Base-by-base conservation (phyloP, 176 grass and related monocot species). In the Saccharum officinarum region DNA sequence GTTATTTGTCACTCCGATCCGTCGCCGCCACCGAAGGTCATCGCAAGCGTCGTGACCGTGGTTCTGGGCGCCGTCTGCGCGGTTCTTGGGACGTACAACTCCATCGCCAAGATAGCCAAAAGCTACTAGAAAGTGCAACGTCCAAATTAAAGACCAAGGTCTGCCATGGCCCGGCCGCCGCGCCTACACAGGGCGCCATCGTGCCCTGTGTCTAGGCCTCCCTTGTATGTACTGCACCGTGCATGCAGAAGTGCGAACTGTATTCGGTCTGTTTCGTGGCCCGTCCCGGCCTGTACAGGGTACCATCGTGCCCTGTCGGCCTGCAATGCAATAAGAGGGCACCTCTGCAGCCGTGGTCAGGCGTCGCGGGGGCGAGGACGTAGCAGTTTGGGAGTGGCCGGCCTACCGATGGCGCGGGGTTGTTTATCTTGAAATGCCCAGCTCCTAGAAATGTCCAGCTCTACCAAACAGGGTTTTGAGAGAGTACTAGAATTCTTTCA, bases 11-110 rank as follows among this genome's bases (percentile, higher is more conserved):
- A n/a, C 62, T 69, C 12, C 0, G 22, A 28, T 65, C 30, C 1
- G 79, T 8, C 65, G 69, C 37, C 2, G 77, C 84, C 83, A 44
- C 77, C 5, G 72, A 33, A 98, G 96, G 81, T 98, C 6, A 69
- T 73, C 26, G 74, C 90, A 15, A 74, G 93, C 64, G 33, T 71
- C 17, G 17, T 31, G 10, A 98, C 93, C 23, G 71, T 92, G 38
- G 68, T 79, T 40, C 25, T 94, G 8, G 93, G 96, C 30, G 31
- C 81, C 54, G 44, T 87, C 50, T 71, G 87, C 15, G 93, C 86
- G 2, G 77, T 79, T 38, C 25, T 94, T 1, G 93, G 96, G 33
- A 95, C 96, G 6, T 98, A 95, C 80, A 92, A 84, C 20, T 87
- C 96, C 1, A 4, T 98, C 10, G 61, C 81, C 14, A 76, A 40